Base-by-base conservation (phyloP, 2,329 filamentous ascomycete species). In the Neofusicoccum sp. region DNA sequence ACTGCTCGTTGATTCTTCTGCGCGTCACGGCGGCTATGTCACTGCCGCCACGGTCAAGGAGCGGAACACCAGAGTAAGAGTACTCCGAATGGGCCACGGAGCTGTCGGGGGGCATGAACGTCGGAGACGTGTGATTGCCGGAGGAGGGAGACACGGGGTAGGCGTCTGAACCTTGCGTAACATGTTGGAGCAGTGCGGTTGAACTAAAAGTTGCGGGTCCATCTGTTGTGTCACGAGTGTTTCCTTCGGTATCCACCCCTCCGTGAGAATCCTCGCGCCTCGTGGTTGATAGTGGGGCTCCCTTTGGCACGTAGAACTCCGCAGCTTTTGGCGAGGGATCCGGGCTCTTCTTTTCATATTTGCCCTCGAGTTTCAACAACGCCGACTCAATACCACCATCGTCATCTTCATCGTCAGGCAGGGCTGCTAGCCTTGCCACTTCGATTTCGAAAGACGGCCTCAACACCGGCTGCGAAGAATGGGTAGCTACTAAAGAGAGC, bases 311-410 rank as follows among this genome's bases (percentile, higher is more conserved):
- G 14, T 56, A 56, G 20, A 61, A 45, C 31, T 54, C 36, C 6
- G 43, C 49, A 4, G 33, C 36, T 16, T 47, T 16, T 5, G 60
- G 60, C 12, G 60, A 61, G 3, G 34, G 26, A 8, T 62, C 60
- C 4, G 56, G 66, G 33, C 68, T 72, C 53, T 69, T 66, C 66
- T 82, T 86, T 70, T 88, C 83, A 67, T 88, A 95, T 66, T 86
- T 93, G 8, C 95, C 95, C 77, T 99, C 95, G 0, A 99, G 82
- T 69, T 98, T 99, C 67, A 93, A 77, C 54, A 99, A 75, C 0
- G 95, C 91, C n/a, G 93, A 92, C 70, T 98, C 95, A 28, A 98
- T 87, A 11, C 93, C 93, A 6, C 91, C 91, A 69, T 96, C 79
- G 47, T 78, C 78, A 24, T 77, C 90, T 47, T 89, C 88, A 63